These are phyloP conservation scores for Monilinia vaccinii-corymbosi DNA, from an alignment of 2,329 filamentous ascomycete genomes.

Conservation along the genomic window DNA sequence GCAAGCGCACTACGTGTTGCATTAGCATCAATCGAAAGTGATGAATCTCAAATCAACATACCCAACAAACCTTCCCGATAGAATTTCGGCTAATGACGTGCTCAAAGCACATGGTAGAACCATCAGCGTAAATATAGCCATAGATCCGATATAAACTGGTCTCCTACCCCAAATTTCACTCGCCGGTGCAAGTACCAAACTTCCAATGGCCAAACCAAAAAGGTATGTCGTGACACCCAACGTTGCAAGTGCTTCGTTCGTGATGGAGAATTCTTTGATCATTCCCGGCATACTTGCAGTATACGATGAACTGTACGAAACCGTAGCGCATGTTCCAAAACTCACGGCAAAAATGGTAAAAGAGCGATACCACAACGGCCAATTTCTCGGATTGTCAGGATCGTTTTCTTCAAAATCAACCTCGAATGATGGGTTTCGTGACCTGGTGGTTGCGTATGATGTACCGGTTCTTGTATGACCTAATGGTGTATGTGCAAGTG, in stretches of 20 bases:
- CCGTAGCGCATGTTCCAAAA: conserved; percentile 35
- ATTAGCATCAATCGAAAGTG: conserved; percentile 7
- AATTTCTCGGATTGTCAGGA: conserved; percentile 57
- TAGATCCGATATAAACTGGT: conserved; percentile 59
- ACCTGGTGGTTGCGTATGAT: conserved; percentile 37
- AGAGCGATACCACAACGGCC: conserved; percentile 44
- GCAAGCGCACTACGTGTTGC: conserved; percentile 47
- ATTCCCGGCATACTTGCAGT: conserved; percentile 64
- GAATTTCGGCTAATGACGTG: conserved; percentile 55
- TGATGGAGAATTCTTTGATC: conserved; percentile 53
- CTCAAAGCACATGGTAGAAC: conserved; percentile 65
- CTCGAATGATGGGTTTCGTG: conserved; percentile 53
- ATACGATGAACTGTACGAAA: conserved; percentile 72
- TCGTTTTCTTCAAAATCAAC: conserved; percentile 61
- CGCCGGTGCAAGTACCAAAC: conserved; percentile 64
- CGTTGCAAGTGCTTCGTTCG: conserved; percentile 52
- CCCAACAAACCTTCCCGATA: conserved; percentile 68
- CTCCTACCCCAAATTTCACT: conserved; percentile 61
- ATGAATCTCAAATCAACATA: conserved; percentile 30
- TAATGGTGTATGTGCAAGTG: conserved; percentile 29
- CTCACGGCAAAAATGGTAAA: conserved; percentile 31
- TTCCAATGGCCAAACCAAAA: conserved; percentile 62
- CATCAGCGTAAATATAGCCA: conserved; percentile 56
- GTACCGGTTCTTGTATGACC: conserved; percentile 34
- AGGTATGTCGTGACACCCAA: conserved; percentile 74